Evolutionary conservation across 306 rosid genomes (phyloP).

Genomic region (Casuarina equisetifolia): DNA sequence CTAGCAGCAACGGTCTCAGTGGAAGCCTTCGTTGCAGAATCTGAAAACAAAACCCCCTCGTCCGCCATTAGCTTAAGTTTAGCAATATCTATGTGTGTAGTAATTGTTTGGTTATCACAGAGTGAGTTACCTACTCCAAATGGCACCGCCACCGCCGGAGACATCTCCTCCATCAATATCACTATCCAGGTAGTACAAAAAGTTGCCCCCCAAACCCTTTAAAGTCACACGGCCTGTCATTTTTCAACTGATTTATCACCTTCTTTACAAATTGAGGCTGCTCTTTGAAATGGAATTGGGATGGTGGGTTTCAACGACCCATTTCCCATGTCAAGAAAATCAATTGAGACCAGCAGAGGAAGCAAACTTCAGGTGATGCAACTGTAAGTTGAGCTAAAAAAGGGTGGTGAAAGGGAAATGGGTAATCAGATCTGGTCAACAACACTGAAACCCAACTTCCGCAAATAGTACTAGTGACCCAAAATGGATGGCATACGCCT

Average conservation of each 20-base stretch:
- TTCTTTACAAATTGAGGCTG: conserved; percentile 50
- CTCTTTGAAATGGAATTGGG: conserved; percentile 41
- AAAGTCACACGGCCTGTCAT: conserved; percentile 64
- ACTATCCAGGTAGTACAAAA: conserved; percentile 53
- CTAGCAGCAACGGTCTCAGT: conserved; percentile 41
- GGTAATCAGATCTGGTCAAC: conserved; percentile 87
- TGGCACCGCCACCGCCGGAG: conserved; percentile 60
- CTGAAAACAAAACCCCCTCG: conserved; percentile 49
- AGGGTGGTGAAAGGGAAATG: conserved; percentile 44
- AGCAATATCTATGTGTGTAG: conserved; percentile 61
- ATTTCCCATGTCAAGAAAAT: conserved; percentile 60
- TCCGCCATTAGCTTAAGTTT: conserved; percentile 73
- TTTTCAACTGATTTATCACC: conserved; percentile 52
- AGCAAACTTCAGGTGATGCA: conserved; percentile 42
- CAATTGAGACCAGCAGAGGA: conserved; percentile 32
- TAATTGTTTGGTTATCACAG: conserved; percentile 64
- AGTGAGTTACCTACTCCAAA: conserved; percentile 75
- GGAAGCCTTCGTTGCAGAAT: conserved; percentile 52
- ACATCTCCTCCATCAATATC: conserved; percentile 82
- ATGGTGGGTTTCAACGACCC: conserved; percentile 42
- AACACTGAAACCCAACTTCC: conserved; percentile 59
- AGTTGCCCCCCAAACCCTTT: conserved; percentile 58
- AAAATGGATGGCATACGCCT: conserved; percentile 32
- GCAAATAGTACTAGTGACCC: conserved; percentile 37
- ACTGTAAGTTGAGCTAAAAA: conserved; percentile 51